These are phyloP conservation scores for Apiospora pterosperma DNA, from an alignment of 2,329 filamentous ascomycete species.

Conservation along the genomic window DNA sequence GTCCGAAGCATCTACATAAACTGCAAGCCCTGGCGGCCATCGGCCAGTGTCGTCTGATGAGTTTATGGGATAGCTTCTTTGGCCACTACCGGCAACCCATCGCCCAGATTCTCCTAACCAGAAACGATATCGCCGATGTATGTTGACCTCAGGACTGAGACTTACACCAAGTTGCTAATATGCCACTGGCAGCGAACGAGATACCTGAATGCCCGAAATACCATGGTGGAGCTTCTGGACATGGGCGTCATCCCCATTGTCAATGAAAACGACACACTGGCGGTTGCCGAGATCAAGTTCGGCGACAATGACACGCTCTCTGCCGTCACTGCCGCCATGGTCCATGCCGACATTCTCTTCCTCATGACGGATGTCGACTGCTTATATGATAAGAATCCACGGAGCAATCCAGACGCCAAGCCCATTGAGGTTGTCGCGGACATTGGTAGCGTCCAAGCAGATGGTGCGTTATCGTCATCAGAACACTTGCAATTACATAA, in stretches of 20 bases:
- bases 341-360: slow-evolving; percentile 93
- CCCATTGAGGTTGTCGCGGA: slow-evolving; percentile 92
- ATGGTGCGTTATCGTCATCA: slow-evolving; percentile 51
- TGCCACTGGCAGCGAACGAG: slow-evolving; percentile 63
- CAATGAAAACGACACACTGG: slow-evolving; percentile 96
- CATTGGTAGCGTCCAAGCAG: slow-evolving; percentile 76
- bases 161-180: slow-evolving; percentile 19
- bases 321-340: slow-evolving; percentile 95
- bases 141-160: slow-evolving; percentile 24
- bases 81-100: slow-evolving; percentile 84
- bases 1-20: slow-evolving; percentile 86
- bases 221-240: slow-evolving; percentile 81
- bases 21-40: slow-evolving; percentile 94
- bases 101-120: slow-evolving; percentile 88
- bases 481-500: neutral
- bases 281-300: slow-evolving; percentile 98
- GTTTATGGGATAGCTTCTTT: slow-evolving; percentile 92
- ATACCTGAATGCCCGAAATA: slow-evolving; percentile 96
- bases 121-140: slow-evolving; percentile 95
- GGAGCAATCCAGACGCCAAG: slow-evolving; percentile 77
- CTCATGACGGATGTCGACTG: slow-evolving; percentile 99
- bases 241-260: slow-evolving; percentile 98
- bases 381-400: slow-evolving; percentile 92
- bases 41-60: slow-evolving; percentile 92
- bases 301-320: slow-evolving; percentile 98